A percentile compares a stretch with the other conserved stretches of the same genome.
phyloP scores from a whole-genome alignment of 352 stramenopile species.

The Globisporangium solare region DNA sequence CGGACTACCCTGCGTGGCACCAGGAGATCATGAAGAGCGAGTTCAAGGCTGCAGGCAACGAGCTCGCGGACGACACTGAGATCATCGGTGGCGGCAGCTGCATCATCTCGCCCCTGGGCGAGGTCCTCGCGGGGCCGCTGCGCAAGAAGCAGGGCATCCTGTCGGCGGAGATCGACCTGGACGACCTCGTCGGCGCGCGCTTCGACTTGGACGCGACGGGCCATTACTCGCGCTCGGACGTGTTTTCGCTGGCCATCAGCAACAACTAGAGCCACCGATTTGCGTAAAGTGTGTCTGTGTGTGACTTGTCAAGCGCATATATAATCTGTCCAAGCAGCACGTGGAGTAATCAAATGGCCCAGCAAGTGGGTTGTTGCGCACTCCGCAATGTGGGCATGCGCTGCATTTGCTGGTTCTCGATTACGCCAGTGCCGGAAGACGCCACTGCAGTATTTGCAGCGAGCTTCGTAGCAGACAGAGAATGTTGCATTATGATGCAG shows the following conservation, averaged over 20 bases:
- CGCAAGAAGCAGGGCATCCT: slow-evolving; percentile 16
- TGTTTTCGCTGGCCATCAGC: slow-evolving; percentile 17
- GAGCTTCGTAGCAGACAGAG: neutral
- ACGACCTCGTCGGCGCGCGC: slow-evolving; percentile 17
- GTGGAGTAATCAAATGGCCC: too few relatives aligned
- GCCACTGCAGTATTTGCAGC: too few relatives aligned
- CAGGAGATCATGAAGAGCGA: slow-evolving; percentile 8
- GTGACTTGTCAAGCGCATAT: too few relatives aligned
- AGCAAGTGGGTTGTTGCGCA: too few relatives aligned
- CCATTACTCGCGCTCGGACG: slow-evolving; percentile 20
- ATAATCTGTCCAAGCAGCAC: too few relatives aligned
- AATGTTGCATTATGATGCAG: neutral
- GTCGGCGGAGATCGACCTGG: slow-evolving; percentile 20
- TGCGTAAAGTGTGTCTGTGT: too few relatives aligned
- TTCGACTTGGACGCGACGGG: slow-evolving; percentile 20
- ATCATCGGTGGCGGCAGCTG: slow-evolving; percentile 24
- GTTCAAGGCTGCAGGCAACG: neutral
- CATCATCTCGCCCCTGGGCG: slow-evolving; percentile 22
- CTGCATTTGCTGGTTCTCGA: too few relatives aligned
- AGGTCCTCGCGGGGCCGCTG: slow-evolving; percentile 21
- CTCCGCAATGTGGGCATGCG: too few relatives aligned
- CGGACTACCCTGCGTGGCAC: slow-evolving; percentile 20
- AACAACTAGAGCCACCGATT: slow-evolving; percentile 4
- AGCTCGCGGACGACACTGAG: slow-evolving; percentile 13
- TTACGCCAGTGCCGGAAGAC: too few relatives aligned